Evolutionary conservation across 305 asterid genomes (phyloP), one percentile per base, ranked within the genome.

Genomic region (Solanum hybrid): DNA sequence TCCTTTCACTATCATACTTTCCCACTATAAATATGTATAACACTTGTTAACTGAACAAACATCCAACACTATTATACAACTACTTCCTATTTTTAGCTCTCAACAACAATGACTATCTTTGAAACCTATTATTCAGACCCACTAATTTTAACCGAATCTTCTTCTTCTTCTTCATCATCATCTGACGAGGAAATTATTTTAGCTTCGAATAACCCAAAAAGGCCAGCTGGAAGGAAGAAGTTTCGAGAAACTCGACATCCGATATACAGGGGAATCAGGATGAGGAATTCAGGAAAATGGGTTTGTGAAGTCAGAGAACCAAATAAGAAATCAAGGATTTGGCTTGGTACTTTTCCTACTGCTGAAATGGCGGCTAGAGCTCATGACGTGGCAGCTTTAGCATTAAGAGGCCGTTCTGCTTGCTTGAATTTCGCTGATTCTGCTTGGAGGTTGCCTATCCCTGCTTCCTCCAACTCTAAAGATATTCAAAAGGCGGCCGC

Each of bases 351-450:
- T 0, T 94, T 91, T 79, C 94, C 92, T 16, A 94, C 94, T 0
- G 93, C 93, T 0, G 96, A 94, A 36, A 94, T 94, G 97, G 98
- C 95, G 0, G 97, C 96, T 22, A 93, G 95, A 27, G 97, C 98
- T 2, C 96, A 95, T 71, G 99, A 96, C 32, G 99, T 96, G 88
- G 98, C 98, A 0, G 98, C 96, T 11, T 90, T 96, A 7, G 99
- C 97, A 0, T 85, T 96, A 5, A 90, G 96, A 4, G 98, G 99
- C 5, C 91, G 93, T 22, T 91, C 94, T 6, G 98, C 98, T 22
- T 95, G 98, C 64, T 92, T 96, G 76, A 96, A 96, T 11, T 96
- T 95, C 35, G 96, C 97, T 0, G 98, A 96, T 91, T 95, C 97
- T 0, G 91, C 93, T 10, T 96, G 95, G 98, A 91, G 92, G 85